phyloP scores from a whole-genome alignment of 2,329 filamentous ascomycete genomes.

The Xylariaceae sp. region DNA sequence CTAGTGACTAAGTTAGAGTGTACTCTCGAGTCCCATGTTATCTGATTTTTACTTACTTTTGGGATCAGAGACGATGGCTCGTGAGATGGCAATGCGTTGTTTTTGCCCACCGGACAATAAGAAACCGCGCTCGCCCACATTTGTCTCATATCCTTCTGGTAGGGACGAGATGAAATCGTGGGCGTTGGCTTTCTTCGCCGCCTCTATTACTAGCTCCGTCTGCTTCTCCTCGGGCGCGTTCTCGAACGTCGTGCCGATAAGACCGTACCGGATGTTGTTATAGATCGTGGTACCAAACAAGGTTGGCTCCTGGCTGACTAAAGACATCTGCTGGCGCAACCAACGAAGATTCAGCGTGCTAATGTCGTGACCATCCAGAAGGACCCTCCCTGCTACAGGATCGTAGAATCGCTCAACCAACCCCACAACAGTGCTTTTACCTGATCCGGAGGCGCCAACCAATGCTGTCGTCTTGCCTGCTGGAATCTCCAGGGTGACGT shows the following conservation, averaged over 20 bases:
- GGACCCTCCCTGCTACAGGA: conserved; percentile 77
- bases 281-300: conserved; percentile 89
- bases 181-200: conserved; percentile 88
- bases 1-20: conserved; percentile 32
- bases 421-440: conserved; percentile 93
- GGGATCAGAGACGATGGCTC: conserved; percentile 87
- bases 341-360: conserved; percentile 82
- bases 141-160: conserved; percentile 88
- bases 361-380: conserved; percentile 82
- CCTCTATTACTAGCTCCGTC: conserved; percentile 72
- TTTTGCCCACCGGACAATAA: conserved; percentile 93
- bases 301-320: conserved; percentile 92
- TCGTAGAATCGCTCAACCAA: conserved; percentile 94
- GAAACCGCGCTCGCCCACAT: conserved; percentile 94
- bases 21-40: conserved; percentile 5
- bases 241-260: conserved; percentile 83
- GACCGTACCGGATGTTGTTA: conserved; percentile 85
- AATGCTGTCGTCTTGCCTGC: conserved; percentile 91
- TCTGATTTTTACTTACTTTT: conserved; percentile 56
- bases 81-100: conserved; percentile 92
- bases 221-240: conserved; percentile 68
- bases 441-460: conserved; percentile 91
- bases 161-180: conserved; percentile 85
- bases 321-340: conserved; percentile 87
- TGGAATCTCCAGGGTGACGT: conserved; percentile 77